Conservation (phyloP, 1,139 yeast genomes). For the Yamadazyma aaseri region DNA sequence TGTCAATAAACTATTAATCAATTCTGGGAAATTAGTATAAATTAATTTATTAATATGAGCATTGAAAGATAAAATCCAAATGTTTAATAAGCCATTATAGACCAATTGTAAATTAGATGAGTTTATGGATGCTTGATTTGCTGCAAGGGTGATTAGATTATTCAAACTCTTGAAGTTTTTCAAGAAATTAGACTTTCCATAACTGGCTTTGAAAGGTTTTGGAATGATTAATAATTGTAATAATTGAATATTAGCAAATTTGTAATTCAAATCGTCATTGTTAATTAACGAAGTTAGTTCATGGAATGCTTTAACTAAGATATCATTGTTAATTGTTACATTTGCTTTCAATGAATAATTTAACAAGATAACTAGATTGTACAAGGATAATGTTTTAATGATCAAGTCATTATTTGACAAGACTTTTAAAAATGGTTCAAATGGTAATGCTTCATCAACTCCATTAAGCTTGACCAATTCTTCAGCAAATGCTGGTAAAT, state of each 20-base stretch:
- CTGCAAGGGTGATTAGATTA: constrained; percentile 30
- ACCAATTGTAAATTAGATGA: constrained; percentile 77
- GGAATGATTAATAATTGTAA: constrained; percentile 60
- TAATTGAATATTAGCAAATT: constrained; percentile 67
- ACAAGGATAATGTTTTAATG: constrained; percentile 45
- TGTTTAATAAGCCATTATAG: constrained; percentile 70
- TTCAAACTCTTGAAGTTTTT: constrained; percentile 55
- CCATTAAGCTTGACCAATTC: constrained; percentile 45
- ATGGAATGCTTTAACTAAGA: constrained; percentile 42
- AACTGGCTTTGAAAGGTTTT: constrained; percentile 56
- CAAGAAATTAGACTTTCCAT: constrained; percentile 53
- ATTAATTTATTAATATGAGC: constrained; percentile 51
- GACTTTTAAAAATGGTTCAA: constrained; percentile 53
- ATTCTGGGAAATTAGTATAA: constrained; percentile 57
- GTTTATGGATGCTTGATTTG: constrained; percentile 33
- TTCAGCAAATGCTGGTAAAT: constrained; percentile 45
- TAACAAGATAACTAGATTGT: constrained; percentile 44
- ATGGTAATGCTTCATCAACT: constrained; percentile 53
- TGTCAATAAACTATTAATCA: constrained; percentile 49
- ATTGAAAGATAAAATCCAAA: constrained; percentile 86
- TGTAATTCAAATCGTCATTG: constrained; percentile 48
- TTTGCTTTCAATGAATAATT: constrained; percentile 19
- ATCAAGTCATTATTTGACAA: constrained; percentile 47
- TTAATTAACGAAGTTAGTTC: constrained; percentile 45
- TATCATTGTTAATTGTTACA: constrained; percentile 26